These are phyloP conservation scores for Globisporangium cystogenes DNA, from an alignment of 352 stramenopile genomes.

Conservation along the genomic window DNA sequence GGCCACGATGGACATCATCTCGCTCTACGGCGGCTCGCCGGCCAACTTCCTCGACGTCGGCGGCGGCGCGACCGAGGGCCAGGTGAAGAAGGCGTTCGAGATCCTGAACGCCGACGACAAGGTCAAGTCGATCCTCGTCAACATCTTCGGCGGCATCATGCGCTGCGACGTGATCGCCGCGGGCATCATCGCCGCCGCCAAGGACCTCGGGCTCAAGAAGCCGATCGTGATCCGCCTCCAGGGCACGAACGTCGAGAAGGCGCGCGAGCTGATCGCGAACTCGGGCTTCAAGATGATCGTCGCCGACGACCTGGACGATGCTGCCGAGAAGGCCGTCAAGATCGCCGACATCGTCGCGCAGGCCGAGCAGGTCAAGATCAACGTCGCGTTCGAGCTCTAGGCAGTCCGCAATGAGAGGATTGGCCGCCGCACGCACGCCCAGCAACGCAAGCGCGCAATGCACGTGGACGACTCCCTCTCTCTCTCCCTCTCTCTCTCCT, in stretches of 20 bases:
- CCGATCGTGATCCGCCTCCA: constrained; percentile 98
- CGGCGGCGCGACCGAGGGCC: constrained; percentile 89
- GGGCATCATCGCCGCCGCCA: constrained; percentile 95
- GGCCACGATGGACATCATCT: constrained; percentile 99
- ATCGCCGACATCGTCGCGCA: constrained; percentile 79
- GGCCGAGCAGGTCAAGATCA: constrained; percentile 66
- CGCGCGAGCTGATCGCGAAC: constrained; percentile 91
- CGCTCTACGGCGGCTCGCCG: constrained; percentile 94
- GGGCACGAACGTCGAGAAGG: constrained; percentile 96
- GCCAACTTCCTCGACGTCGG: constrained; percentile 99
- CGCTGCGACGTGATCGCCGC: constrained; percentile 95
- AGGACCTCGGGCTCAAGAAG: constrained; percentile 96
- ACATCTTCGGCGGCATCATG: constrained; percentile 99
- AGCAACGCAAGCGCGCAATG: background rate
- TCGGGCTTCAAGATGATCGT: constrained; percentile 94
- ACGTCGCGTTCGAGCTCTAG: constrained; percentile 66
- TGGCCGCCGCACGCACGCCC: no score
- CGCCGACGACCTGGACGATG: constrained; percentile 94
- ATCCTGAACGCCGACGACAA: constrained; percentile 89
- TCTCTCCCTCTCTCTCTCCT: no score
- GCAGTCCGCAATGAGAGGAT: constrained; percentile 9
- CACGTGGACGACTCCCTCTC: background rate
- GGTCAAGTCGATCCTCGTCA: constrained; percentile 98
- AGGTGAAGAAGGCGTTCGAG: constrained; percentile 88
- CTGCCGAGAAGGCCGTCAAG: constrained; percentile 93